Evolutionary conservation across 1,139 yeast genomes (phyloP), one percentile per base, ranked within the genome.

Genomic region (Sugiyamaella pinicola): DNA sequence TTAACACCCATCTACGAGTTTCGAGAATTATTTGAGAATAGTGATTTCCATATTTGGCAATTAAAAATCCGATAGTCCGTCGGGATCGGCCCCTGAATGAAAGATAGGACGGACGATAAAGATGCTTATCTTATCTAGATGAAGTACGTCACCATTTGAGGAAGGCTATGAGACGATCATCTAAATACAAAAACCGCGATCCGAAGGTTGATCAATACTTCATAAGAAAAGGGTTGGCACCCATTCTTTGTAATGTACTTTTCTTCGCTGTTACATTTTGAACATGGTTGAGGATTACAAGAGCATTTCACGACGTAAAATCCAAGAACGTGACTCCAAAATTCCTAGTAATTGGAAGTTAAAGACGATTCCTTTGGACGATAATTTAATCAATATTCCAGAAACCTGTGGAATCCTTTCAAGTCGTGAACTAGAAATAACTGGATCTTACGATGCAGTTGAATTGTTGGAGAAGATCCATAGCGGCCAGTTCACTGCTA

Each of bases 401-500:
- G 50, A 47, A 33, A 48, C 51, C 8, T 52, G 53, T 38, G 53
- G 54, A 18, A 41, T 54, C 28, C 49, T 56, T 22, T 51, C 50
- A 3, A 40, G 34, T 5, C 24, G 52, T 39, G 67, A 65, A 49
- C 53, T 64, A 9, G 65, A 55, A 24, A 64, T 65, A 38, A 65
- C 68, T 17, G 52, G 56, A 60, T 17, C 21, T 13, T 46, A 46
- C 22, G 43, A 46, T 17, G 64, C 68, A 2, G 57, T 63, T 33
- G 67, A 62, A 28, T 69, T 77, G 56, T 70, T 70, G 12, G 64
- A 64, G 17, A 66, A 72, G 54, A 73, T 81, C 31, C 73, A 73
- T 22, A 51, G 47, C 12, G 80, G 81, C 3, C 64, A 69, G 49
- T 64, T 74, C 56, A 67, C 80, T 1, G 72, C 83, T 2, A 71